phyloP scores from a whole-genome alignment of 164 flowering plant genomes.

The Protea cynaroides region DNA sequence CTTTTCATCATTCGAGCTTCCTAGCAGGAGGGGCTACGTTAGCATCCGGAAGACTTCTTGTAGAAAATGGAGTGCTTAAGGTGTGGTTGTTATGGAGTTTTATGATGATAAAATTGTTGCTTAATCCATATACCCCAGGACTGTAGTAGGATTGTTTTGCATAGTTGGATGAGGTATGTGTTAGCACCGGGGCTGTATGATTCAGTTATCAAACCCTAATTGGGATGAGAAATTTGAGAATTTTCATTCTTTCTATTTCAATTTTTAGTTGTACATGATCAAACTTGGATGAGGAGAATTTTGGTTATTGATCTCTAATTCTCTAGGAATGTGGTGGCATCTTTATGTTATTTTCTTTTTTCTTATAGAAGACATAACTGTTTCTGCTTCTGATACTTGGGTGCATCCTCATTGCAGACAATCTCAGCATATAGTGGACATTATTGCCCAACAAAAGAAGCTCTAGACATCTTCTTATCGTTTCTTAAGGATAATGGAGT shows the following conservation, averaged over 20 bases:
- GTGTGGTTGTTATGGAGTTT: conserved; percentile 22
- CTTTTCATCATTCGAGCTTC: conserved; percentile 94
- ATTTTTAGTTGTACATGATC: too few relatives aligned
- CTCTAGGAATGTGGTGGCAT: too few relatives aligned
- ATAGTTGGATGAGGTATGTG: not conserved
- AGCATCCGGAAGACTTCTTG: conserved; percentile 79
- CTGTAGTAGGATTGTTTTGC: not conserved
- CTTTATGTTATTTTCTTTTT: too few relatives aligned
- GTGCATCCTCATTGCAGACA: conserved; percentile 37
- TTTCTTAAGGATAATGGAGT: conserved; percentile 66
- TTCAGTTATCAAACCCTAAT: too few relatives aligned
- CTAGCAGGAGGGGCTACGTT: conserved; percentile 88
- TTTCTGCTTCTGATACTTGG: not conserved
- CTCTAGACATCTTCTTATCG: conserved; percentile 43
- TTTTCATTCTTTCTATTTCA: too few relatives aligned
- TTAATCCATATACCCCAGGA: not conserved
- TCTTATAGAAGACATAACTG: not conserved
- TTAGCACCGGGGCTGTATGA: too few relatives aligned
- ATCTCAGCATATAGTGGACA: conserved; percentile 93
- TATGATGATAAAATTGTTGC: not conserved
- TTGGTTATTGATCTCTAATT: too few relatives aligned
- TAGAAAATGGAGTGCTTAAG: conserved; percentile 62
- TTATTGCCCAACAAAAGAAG: conserved; percentile 75
- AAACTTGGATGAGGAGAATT: too few relatives aligned
- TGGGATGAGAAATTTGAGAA: too few relatives aligned